Evolutionary conservation across 192 early-diverging fungal genomes (phyloP), one percentile per base, ranked within the genome.

Genomic region (Backusella westeae): DNA sequence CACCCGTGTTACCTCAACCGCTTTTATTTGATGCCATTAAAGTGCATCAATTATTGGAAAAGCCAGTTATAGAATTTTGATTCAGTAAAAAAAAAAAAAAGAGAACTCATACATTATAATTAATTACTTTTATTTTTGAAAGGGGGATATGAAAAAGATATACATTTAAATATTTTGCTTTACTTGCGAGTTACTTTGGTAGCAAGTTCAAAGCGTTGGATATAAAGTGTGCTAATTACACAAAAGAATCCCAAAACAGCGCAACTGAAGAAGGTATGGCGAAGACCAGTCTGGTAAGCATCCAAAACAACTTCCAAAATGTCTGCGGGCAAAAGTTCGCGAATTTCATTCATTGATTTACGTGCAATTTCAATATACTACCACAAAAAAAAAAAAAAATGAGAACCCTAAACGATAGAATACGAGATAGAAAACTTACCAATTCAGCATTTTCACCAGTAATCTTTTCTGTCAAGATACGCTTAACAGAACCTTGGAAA

Each of bases 401-500:
- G 15, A 44, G 41, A 71, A 49, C 35, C 2, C 15, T 32, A 14
- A 19, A 12, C 46, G 4, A 32, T 29, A 34, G 9, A 32, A 71
- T 71, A 71, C 34, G 23, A 63, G 8, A 63, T 14, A 14, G 8
- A 29, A 63, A 14, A 63, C 69, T 32, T 77, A 83, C 78, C 71
- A 74, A 10, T 5, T 42, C 76, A 35, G 78, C 76, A 73, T 80
- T 65, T 3, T 78, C 78, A 26, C 78, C 82, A 32, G 72, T 74
- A 32, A 83, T 73, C 19, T 71, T 72, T 67, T 75, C 69, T 29
- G 72, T 69, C 1, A 83, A 77, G 10, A 67, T 34, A 39, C 49
- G 38, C 15, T 85, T 85, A 9, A 86, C 68, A 34, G 80, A 38
- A 70, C 69, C 75, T 65, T 86, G 85, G 75, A 85, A 77, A 56